A percentile compares a stretch with the other conserved stretches of the same genome.
These are phyloP conservation scores for Notholithocarpus densiflorus DNA, from an alignment of 306 rosid species.

Conservation along the genomic window DNA sequence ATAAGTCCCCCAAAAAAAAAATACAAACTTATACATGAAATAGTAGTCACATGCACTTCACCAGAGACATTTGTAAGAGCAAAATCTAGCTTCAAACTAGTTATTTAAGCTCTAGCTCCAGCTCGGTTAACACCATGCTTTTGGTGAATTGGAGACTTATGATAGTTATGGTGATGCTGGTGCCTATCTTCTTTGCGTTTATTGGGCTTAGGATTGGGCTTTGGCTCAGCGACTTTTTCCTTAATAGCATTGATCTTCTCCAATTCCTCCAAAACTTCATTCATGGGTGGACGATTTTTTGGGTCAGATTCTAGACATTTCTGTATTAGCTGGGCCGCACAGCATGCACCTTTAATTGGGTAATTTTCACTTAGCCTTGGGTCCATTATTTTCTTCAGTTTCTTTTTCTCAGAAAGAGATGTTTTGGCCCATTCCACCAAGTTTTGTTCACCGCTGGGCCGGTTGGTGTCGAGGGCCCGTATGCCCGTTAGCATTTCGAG, in stretches of 20 bases:
- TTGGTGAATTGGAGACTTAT: conserved; percentile 7
- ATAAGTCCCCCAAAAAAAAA: neutral
- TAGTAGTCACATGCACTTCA: too few relatives aligned
- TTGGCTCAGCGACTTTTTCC: conserved; percentile 32
- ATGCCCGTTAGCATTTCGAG: conserved; percentile 70
- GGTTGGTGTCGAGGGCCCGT: conserved; percentile 43
- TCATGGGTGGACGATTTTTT: conserved; percentile 63
- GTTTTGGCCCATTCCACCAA: conserved; percentile 46
- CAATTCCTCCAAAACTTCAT: conserved; percentile 38
- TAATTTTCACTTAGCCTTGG: conserved; percentile 29
- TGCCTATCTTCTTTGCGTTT: neutral
- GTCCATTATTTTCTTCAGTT: conserved; percentile 51
- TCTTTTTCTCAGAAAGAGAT: conserved; percentile 39
- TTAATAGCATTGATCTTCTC: conserved; percentile 26
- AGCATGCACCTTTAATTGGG: conserved; percentile 39
- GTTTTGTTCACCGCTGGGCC: conserved; percentile 25
- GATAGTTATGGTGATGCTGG: neutral
- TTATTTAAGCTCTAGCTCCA: neutral
- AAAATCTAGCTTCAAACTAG: neutral
- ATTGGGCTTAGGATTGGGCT: neutral
- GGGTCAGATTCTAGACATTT: conserved; percentile 61
- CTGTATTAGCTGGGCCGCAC: conserved; percentile 39
- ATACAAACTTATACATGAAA: neutral
- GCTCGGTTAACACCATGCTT: neutral
- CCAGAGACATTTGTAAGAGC: too few relatives aligned